Percentiles rank a stretch among this genome's conserved stretches.
Conservation (phyloP, 441 rosid genomes). For the Jatropha podagrica region DNA sequence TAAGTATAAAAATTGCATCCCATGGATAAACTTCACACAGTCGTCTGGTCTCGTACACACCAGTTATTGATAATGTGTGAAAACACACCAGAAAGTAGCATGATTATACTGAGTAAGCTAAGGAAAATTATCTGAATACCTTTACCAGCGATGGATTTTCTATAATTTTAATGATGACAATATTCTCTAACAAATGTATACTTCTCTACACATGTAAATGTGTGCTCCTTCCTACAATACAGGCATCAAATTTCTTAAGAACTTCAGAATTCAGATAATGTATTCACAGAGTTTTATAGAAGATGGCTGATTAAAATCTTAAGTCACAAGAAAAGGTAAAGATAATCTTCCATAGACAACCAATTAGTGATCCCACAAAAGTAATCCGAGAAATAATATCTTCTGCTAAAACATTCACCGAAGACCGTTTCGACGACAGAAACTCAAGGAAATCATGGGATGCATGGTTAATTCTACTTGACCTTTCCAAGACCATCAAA, state of each 20-base stretch:
- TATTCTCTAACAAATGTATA: background rate
- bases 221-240: background rate
- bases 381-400: background rate
- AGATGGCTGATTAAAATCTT: background rate
- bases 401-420: too few relatives aligned
- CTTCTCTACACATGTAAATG: background rate
- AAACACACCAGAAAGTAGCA: background rate
- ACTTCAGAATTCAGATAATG: background rate
- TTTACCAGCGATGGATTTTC: too few relatives aligned
- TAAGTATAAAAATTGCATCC: background rate
- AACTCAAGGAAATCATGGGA: too few relatives aligned
- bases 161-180: background rate
- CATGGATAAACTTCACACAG: background rate
- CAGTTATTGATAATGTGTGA: background rate
- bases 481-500: too few relatives aligned
- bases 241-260: background rate
- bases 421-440: too few relatives aligned
- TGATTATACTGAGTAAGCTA: too few relatives aligned
- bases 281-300: background rate
- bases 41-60: background rate
- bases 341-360: background rate
- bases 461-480: too few relatives aligned
- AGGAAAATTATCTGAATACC: too few relatives aligned
- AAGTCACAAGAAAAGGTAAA: background rate
- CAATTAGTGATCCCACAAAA: background rate